Evolutionary conservation across 176 grass and related monocot genomes (phyloP).

Genomic region (Areca catechu): DNA sequence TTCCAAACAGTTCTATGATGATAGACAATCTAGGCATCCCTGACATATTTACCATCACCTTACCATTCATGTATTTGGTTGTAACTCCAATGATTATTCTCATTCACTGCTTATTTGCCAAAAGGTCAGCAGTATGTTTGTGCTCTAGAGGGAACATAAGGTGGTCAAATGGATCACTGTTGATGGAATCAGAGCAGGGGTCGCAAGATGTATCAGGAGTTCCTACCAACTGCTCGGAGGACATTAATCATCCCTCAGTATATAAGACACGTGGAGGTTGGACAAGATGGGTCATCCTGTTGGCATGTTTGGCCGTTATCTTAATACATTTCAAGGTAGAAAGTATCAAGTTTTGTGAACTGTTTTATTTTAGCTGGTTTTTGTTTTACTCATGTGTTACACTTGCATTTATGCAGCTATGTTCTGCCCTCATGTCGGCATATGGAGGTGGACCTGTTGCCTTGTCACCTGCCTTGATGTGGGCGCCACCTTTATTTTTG

Average conservation of each 20-base stretch:
- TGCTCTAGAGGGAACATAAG: slow-evolving; percentile 16
- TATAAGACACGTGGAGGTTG: slow-evolving; percentile 32
- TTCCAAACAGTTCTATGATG: slow-evolving; percentile 5
- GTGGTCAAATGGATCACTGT: background rate
- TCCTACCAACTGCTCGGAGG: slow-evolving; percentile 12
- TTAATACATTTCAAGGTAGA: slow-evolving; percentile 55
- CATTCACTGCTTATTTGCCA: slow-evolving; percentile 54
- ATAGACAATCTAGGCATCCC: slow-evolving; percentile 36
- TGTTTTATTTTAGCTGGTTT: background rate
- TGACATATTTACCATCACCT: slow-evolving; percentile 68
- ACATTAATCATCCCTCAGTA: background rate
- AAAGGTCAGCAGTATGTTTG: slow-evolving; percentile 33
- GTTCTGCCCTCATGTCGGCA: slow-evolving; percentile 50
- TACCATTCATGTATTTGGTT: slow-evolving; percentile 82
- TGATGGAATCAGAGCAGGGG: slow-evolving; percentile 2
- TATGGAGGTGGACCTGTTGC: slow-evolving; percentile 53
- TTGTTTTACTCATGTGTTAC: background rate
- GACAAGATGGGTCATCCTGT: slow-evolving; percentile 35
- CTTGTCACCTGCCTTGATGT: slow-evolving; percentile 57
- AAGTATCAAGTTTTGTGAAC: background rate
- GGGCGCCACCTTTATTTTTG: slow-evolving; percentile 60
- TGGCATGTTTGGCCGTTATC: slow-evolving; percentile 27
- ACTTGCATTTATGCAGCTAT: slow-evolving; percentile 36
- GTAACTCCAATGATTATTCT: slow-evolving; percentile 40
- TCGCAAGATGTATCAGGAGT: background rate